These are phyloP conservation scores for Vitis rotundifolia DNA, from an alignment of 164 flowering plant species.

Conservation along the genomic window DNA sequence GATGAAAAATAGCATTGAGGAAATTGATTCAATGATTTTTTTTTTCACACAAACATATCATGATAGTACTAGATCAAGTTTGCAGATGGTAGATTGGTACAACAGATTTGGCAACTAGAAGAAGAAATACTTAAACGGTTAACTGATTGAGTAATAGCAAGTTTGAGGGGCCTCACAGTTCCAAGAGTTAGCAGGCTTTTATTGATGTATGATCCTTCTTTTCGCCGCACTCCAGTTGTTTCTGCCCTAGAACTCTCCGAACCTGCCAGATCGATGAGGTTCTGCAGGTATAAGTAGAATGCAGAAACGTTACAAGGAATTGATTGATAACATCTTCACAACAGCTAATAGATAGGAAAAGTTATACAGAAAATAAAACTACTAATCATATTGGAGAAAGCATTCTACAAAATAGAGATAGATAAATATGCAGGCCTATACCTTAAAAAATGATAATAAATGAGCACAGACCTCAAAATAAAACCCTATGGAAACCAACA, in stretches of 20 bases:
- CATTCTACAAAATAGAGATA: too few species aligned
- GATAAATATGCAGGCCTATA: too few species aligned
- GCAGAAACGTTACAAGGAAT: conserved; percentile 17
- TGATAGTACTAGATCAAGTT: too few species aligned
- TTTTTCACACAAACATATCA: too few species aligned
- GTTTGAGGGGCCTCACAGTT: conserved; percentile 70
- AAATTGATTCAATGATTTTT: too few species aligned
- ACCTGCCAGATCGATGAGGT: conserved; percentile 99
- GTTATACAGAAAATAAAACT: not conserved
- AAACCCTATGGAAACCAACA: not conserved
- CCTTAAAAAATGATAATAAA: not conserved
- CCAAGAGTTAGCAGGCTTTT: conserved; percentile 96
- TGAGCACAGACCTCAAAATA: not conserved
- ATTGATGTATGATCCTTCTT: conserved; percentile 96
- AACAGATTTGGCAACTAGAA: too few species aligned
- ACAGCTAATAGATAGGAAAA: not conserved
- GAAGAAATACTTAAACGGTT: too few species aligned
- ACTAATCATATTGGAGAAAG: not conserved
- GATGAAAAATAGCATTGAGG: too few species aligned
- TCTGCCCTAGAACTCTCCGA: conserved; percentile 98
- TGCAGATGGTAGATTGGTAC: too few species aligned
- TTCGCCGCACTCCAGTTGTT: conserved; percentile 89
- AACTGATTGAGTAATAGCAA: conserved; percentile 2
- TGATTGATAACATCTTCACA: not conserved
- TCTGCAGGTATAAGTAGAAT: conserved; percentile 70